A percentile compares a stretch with the other conserved stretches of the same genome.
These are phyloP conservation scores for Cardamine occulta DNA, from an alignment of 345 rosid species.

Conservation along the genomic window DNA sequence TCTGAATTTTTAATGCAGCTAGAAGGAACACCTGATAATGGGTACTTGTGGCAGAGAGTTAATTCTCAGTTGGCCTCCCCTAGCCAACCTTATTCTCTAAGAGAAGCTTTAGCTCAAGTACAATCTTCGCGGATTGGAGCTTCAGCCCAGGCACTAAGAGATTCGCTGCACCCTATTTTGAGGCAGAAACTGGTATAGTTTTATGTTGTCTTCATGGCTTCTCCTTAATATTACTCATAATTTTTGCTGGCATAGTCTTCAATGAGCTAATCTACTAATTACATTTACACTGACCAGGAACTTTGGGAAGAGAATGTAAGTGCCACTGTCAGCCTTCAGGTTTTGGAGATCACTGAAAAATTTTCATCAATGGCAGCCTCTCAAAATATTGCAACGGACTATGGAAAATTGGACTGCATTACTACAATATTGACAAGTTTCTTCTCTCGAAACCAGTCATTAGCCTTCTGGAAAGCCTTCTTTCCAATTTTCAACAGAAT, in stretches of 20 bases:
- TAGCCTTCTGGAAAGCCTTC: slow-evolving; percentile 87
- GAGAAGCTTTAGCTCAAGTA: slow-evolving; percentile 99
- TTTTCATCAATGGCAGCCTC: slow-evolving; percentile 89
- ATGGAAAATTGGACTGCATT: slow-evolving; percentile 94
- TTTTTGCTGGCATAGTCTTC: slow-evolving; percentile 23
- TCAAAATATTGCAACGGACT: slow-evolving; percentile 92
- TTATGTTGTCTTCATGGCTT: slow-evolving; percentile 13
- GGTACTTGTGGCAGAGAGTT: slow-evolving; percentile 93
- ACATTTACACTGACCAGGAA: slow-evolving; percentile 63
- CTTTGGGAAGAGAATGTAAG: slow-evolving; percentile 99
- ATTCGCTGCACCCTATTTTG: slow-evolving; percentile 93
- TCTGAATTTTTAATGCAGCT: slow-evolving; percentile 59
- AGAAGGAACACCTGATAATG: slow-evolving; percentile 94
- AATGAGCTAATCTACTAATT: slow-evolving; percentile 25
- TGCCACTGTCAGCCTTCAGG: slow-evolving; percentile 96
- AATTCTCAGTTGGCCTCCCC: slow-evolving; percentile 98
- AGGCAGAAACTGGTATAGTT: slow-evolving; percentile 86
- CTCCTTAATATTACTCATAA: slow-evolving; percentile 17
- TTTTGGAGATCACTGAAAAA: slow-evolving; percentile 87
- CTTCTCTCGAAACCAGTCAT: slow-evolving; percentile 93
- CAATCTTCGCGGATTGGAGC: slow-evolving; percentile 99
- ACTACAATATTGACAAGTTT: slow-evolving; percentile 83
- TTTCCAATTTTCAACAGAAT: slow-evolving; percentile 78
- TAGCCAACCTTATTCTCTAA: slow-evolving; percentile 94
- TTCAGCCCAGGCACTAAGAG: slow-evolving; percentile 96